phyloP scores from a whole-genome alignment of 495 filamentous ascomycete genomes.

The Annulohypoxylon stygium region DNA sequence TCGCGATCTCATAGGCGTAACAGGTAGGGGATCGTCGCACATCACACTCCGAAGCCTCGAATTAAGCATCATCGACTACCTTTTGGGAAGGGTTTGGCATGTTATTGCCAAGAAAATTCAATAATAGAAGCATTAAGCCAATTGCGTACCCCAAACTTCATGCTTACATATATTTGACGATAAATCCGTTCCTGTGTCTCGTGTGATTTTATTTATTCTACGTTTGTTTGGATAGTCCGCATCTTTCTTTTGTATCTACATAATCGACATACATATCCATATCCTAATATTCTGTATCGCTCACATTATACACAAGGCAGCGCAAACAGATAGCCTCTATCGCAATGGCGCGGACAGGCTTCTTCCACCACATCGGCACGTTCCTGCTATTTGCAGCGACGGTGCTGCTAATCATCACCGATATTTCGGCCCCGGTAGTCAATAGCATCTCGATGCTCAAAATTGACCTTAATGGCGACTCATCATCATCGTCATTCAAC shows the following conservation, averaged over 20 bases:
- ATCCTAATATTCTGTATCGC: neutral
- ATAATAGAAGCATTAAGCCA: constrained; percentile 32
- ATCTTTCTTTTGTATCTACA: constrained; percentile 17
- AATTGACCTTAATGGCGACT: constrained; percentile 57
- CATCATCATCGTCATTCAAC: neutral
- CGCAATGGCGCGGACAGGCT: constrained; percentile 62
- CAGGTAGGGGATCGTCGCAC: constrained; percentile 36
- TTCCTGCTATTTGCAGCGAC: constrained; percentile 67
- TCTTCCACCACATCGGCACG: constrained; percentile 71
- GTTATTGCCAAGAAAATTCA: constrained; percentile 35
- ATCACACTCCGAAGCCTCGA: constrained; percentile 6
- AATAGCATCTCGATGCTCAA: constrained; percentile 64
- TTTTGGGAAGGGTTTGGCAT: constrained; percentile 19
- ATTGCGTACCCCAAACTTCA: constrained; percentile 19
- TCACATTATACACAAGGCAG: neutral
- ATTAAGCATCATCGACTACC: constrained; percentile 32
- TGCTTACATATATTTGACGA: constrained; percentile 34
- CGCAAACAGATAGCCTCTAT: constrained; percentile 12
- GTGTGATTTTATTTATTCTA: neutral
- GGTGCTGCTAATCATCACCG: constrained; percentile 68
- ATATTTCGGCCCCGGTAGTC: constrained; percentile 70
- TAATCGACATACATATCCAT: constrained; percentile 4
- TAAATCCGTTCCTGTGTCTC: constrained; percentile 11
- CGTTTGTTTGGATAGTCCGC: constrained; percentile 10
- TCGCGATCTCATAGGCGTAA: constrained; percentile 28